Evolutionary conservation across 202 grass and related monocot species (phyloP).

Genomic region (Zizania palustris): DNA sequence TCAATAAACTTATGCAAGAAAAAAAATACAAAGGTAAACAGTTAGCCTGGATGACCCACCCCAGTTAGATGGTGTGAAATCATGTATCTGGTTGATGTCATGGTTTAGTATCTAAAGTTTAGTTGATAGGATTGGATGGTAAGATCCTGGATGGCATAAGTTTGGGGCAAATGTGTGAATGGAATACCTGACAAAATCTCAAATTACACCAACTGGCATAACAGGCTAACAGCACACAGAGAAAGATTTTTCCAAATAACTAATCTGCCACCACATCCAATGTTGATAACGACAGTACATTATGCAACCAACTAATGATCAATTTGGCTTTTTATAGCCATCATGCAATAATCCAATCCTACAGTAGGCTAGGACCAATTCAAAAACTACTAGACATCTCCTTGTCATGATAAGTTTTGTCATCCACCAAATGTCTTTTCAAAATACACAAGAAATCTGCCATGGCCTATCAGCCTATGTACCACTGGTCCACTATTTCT

Average conservation of each 20-base stretch:
- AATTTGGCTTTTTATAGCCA: not conserved
- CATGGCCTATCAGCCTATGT: not conserved
- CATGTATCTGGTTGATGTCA: not conserved
- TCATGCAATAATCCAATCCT: not conserved
- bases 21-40: not conserved
- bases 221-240: not conserved
- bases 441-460: conserved; percentile 9
- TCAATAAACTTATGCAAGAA: conserved; percentile 15
- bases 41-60: not conserved
- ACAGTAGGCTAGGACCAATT: not conserved
- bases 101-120: conserved; percentile 11
- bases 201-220: not conserved
- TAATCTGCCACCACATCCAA: not conserved
- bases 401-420: conserved; percentile 18
- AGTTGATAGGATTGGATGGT: conserved; percentile 16
- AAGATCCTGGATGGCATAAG: conserved; percentile 4
- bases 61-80: conserved; percentile 11
- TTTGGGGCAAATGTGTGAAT: not conserved
- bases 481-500: not conserved
- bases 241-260: conserved; percentile 5
- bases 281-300: not conserved
- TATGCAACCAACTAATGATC: not conserved
- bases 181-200: conserved; percentile 9
- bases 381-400: not conserved
- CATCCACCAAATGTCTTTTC: conserved; percentile 22